Evolutionary conservation across 805 yeast genomes (phyloP), one percentile per base, ranked within the genome.

Genomic region (Candida xiaguanensis): DNA sequence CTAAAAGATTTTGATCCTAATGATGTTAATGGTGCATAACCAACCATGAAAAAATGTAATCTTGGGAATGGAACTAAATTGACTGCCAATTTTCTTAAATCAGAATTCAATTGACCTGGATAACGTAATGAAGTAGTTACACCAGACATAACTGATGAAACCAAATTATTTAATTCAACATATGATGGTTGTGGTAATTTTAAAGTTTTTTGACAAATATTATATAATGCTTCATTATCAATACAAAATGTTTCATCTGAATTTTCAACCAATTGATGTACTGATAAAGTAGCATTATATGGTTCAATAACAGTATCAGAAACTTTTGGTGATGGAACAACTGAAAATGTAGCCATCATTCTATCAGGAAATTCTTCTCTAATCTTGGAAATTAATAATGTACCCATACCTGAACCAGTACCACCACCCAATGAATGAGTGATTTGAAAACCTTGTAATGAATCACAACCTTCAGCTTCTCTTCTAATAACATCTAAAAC

Each of bases 361-460:
- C 96, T 80, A 66, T 89, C 96, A 37, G 95, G 91, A 56, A 81
- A 89, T 64, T 89, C 96, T 63, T 89, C 96, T 65, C 90, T 80
- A 57, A 89, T 84, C 60, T 82, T 83, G 44, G 89, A 78, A 55
- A 89, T 78, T 57, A 89, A 75, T 53, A 89, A 66, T 32, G 96
- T 89, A 61, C 96, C 96, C 88, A 89, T 81, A 65, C 96, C 96
- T 23, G 96, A 86, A 58, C 96, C 96, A 40, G 96, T 89, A 72
- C 96, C 96, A 67, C 96, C 74, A 52, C 74, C 74, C 51, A 68
- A 64, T 32, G 74, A 68, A 52, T 68, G 74, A 34, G 74, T 67
- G 59, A 89, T 82, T 69, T 89, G 96, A 79, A 89, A 89, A 52
- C 96, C 96, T 71, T 89, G 96, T 53, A 89, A 75, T 46, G 95